Percentiles rank a stretch among this genome's conserved stretches.
These are phyloP conservation scores for Thelonectria blattea DNA, from an alignment of 2,329 filamentous ascomycete genomes.

Conservation along the genomic window DNA sequence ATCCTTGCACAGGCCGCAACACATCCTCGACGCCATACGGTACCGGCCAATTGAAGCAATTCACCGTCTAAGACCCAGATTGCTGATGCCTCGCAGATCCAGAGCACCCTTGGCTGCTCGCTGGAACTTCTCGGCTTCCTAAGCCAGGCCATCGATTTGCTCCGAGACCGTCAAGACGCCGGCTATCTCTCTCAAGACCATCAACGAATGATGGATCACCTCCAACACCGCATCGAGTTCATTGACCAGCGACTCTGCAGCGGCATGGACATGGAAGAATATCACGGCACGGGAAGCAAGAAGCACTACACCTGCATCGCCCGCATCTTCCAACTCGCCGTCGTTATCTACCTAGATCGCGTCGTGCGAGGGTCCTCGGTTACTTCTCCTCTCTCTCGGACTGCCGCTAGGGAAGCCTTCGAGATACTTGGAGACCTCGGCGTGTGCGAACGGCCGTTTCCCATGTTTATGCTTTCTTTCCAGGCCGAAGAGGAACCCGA, in stretches of 20 bases:
- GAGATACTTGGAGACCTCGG: background rate
- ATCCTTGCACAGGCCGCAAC: background rate
- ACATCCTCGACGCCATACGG: conserved; percentile 8
- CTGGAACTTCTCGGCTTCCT: conserved; percentile 6
- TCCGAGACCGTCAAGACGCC: background rate
- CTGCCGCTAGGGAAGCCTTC: conserved; percentile 8
- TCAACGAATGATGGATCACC: background rate
- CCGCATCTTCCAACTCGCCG: conserved; percentile 5
- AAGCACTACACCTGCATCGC: conserved; percentile 7
- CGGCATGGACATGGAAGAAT: conserved; percentile 1
- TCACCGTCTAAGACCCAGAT: background rate
- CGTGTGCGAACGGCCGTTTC: conserved; percentile 13
- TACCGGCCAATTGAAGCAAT: background rate
- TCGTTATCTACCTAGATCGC: conserved; percentile 11
- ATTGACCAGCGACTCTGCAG: conserved; percentile 9
- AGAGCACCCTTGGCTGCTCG: conserved; percentile 13
- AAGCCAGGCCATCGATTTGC: background rate
- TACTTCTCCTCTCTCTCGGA: background rate
- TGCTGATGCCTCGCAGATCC: conserved; percentile 3
- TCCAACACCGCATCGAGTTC: conserved; percentile 2
- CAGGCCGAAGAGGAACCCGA: conserved; percentile 8
- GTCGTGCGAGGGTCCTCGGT: conserved; percentile 6
- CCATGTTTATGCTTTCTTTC: conserved; percentile 9
- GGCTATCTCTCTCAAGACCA: background rate
- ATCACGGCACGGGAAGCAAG: background rate